phyloP scores from a whole-genome alignment of 2,329 filamentous ascomycete species.

The Aspergillus brasiliensis region DNA sequence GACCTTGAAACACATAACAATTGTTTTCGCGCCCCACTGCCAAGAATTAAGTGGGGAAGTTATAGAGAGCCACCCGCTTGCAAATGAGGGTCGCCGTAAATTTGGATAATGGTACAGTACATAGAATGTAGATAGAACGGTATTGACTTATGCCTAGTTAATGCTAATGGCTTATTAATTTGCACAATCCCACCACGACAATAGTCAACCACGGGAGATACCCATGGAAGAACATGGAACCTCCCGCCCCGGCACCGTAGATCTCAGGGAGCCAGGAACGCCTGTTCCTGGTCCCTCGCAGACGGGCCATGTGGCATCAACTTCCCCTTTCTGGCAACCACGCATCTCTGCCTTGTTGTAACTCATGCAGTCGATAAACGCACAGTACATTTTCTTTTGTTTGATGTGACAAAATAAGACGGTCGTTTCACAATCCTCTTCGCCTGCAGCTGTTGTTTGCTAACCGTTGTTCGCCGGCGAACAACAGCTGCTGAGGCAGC shows the following conservation, averaged over 20 bases:
- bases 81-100: conserved; percentile 6
- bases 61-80: background rate
- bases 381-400: background rate
- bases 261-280: conserved; percentile 4
- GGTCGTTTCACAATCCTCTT: background rate
- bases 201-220: background rate
- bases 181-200: background rate
- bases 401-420: conserved; percentile 3
- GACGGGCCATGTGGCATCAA: conserved; percentile 11
- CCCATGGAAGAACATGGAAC: conserved; percentile 6
- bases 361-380: conserved; percentile 3
- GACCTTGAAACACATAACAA: too few relatives aligned
- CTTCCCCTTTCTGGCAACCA: background rate
- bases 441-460: background rate
- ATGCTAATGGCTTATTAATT: background rate
- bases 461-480: conserved; percentile 6
- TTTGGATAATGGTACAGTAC: background rate
- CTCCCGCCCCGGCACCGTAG: background rate
- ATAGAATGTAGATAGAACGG: background rate
- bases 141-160: conserved; percentile 4
- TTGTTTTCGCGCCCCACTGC: too few relatives aligned
- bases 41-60: background rate
- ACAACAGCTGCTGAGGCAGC: conserved; percentile 12
- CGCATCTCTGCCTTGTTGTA: conserved; percentile 6
- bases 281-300: conserved; percentile 5